A percentile compares a stretch with the other conserved stretches of the same genome.
These are phyloP conservation scores for Stellera chamaejasme DNA, from an alignment of 345 rosid species.

Conservation along the genomic window DNA sequence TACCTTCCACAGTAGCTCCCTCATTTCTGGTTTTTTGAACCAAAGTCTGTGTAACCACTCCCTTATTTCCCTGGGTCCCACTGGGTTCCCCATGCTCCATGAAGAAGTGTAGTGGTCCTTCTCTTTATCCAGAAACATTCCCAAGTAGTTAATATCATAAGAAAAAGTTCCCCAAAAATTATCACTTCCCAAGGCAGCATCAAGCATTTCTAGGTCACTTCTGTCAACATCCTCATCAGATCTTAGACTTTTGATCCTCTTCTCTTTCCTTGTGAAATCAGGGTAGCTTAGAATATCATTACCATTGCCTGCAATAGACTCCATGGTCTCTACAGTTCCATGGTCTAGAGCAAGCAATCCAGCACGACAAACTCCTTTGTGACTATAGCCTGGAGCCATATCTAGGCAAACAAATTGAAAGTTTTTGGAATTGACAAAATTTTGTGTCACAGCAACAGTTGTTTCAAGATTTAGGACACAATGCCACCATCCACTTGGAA, in stretches of 20 bases:
- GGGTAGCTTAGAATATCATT: conserved; percentile 36
- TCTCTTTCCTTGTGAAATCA: conserved; percentile 72
- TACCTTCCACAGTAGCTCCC: conserved; percentile 91
- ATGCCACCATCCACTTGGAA: conserved; percentile 99
- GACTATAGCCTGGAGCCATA: conserved; percentile 92
- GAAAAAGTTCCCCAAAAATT: conserved; percentile 53
- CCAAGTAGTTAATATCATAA: conserved; percentile 60
- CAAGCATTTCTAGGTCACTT: conserved; percentile 21
- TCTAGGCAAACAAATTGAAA: conserved; percentile 88
- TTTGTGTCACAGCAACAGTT: conserved; percentile 90
- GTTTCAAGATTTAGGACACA: conserved; percentile 86
- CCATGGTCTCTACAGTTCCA: conserved; percentile 26
- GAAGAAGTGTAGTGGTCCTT: conserved; percentile 83
- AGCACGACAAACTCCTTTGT: conserved; percentile 94
- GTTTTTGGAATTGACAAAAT: conserved; percentile 75
- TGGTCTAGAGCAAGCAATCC: conserved; percentile 83
- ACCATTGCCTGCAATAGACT: conserved; percentile 22
- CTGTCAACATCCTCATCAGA: conserved; percentile 19
- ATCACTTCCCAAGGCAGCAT: conserved; percentile 29
- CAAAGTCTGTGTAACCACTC: conserved; percentile 85
- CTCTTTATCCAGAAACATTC: conserved; percentile 63
- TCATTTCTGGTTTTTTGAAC: conserved; percentile 64
- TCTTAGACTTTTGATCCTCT: conserved; percentile 43
- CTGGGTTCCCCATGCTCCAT: conserved; percentile 82
- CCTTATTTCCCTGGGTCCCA: conserved; percentile 95